Evolutionary conservation across 202 grass and related monocot genomes (phyloP).

Genomic region (Schoenoplectus tabernaemontani): DNA sequence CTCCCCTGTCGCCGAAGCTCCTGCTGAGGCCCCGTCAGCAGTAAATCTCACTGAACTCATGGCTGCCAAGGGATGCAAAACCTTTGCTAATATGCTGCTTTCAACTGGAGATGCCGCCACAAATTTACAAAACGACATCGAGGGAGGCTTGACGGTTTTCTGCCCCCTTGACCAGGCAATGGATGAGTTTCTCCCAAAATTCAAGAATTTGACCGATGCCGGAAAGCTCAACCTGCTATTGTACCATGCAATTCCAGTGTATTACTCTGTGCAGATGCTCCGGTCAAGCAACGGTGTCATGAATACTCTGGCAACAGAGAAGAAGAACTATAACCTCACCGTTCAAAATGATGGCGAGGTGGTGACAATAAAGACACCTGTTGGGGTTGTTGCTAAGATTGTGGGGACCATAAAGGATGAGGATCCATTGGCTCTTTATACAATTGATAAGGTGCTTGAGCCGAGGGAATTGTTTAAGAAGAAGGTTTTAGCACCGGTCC

Average conservation of each 20-base stretch:
- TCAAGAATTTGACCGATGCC: conserved; percentile 37
- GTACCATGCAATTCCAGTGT: conserved; percentile 44
- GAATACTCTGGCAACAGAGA: conserved; percentile 36
- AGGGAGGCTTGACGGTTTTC: conserved; percentile 39
- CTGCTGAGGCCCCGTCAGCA: conserved; percentile 27
- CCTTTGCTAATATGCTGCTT: conserved; percentile 38
- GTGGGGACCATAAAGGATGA: conserved; percentile 34
- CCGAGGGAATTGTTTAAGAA: conserved; percentile 40
- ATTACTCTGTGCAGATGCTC: conserved; percentile 44
- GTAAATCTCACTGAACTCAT: conserved; percentile 35
- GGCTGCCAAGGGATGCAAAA: conserved; percentile 50
- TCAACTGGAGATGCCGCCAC: conserved; percentile 18
- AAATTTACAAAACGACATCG: conserved; percentile 21
- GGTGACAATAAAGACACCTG: conserved; percentile 33
- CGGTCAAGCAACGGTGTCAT: conserved; percentile 38
- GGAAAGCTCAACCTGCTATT: conserved; percentile 30
- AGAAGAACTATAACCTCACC: conserved; percentile 34
- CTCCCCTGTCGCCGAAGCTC: conserved; percentile 23
- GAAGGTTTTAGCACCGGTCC: not conserved
- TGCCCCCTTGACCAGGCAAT: conserved; percentile 41
- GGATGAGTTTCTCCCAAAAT: conserved; percentile 30
- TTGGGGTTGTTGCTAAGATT: conserved; percentile 19
- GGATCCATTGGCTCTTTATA: conserved; percentile 36
- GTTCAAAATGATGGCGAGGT: conserved; percentile 25
- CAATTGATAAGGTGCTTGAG: conserved; percentile 50